Percentiles rank a stretch among this genome's conserved stretches.
Conservation (phyloP, 2,329 filamentous ascomycete genomes). For the Myriosclerotinia scirpicola region DNA sequence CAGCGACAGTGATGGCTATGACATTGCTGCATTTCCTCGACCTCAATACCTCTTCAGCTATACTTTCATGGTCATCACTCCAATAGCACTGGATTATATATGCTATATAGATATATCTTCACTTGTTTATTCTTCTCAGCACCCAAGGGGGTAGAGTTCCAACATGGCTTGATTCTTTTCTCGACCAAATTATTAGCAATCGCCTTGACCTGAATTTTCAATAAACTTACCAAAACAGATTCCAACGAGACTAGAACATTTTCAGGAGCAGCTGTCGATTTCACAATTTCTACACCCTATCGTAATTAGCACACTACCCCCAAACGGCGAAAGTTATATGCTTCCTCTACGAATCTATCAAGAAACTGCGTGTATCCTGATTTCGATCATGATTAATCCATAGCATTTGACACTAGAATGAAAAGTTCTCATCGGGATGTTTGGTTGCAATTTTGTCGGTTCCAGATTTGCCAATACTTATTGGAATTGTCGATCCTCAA, state of each 20-base stretch:
- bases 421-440: background rate
- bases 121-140: background rate
- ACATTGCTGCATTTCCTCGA: background rate
- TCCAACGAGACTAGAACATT: background rate
- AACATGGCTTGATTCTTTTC: background rate
- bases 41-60: background rate
- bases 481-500: too few species aligned
- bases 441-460: too few species aligned
- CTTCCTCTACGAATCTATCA: background rate
- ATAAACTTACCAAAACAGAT: background rate
- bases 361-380: background rate
- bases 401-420: background rate
- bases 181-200: background rate
- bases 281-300: background rate
- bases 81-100: background rate
- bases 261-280: background rate
- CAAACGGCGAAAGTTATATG: too few species aligned
- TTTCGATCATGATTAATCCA: background rate
- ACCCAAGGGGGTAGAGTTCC: background rate
- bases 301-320: background rate
- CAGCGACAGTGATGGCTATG: background rate
- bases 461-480: background rate
- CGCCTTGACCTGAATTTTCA: background rate
- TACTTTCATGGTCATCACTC: background rate
- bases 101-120: background rate